Evolutionary conservation across 352 stramenopile species (phyloP).

Genomic region (Phytophthora podocarpi): DNA sequence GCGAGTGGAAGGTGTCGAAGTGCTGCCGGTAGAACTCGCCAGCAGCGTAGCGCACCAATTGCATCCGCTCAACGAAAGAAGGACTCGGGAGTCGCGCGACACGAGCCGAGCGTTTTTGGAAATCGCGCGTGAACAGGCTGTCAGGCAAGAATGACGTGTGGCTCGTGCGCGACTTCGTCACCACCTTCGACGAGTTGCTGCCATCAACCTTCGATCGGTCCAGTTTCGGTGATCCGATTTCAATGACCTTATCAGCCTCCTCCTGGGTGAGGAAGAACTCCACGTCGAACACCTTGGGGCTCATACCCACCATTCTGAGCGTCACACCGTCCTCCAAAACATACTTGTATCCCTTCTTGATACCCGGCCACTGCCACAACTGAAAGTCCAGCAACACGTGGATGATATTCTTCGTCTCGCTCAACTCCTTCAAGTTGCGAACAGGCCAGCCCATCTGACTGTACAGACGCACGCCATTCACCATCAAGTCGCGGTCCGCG

Average conservation of each 20-base stretch:
- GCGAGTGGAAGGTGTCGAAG: constrained; percentile 83
- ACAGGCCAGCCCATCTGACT: constrained; percentile 70
- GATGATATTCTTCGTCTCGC: constrained; percentile 60
- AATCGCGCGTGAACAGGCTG: constrained; percentile 71
- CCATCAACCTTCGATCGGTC: constrained; percentile 77
- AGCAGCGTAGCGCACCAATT: constrained; percentile 78
- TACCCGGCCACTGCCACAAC: constrained; percentile 84
- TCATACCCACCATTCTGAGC: constrained; percentile 70
- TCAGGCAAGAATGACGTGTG: constrained; percentile 83
- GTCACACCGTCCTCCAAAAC: constrained; percentile 69
- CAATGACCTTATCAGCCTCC: constrained; percentile 67
- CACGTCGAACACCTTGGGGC: constrained; percentile 80
- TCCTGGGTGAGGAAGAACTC: constrained; percentile 63
- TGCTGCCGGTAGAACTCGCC: constrained; percentile 88
- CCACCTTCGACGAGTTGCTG: constrained; percentile 63
- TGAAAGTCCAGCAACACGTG: constrained; percentile 86
- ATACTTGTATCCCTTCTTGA: constrained; percentile 80
- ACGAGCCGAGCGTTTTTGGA: constrained; percentile 61
- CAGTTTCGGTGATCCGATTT: constrained; percentile 50
- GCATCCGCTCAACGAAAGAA: constrained; percentile 69
- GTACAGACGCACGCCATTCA: constrained; percentile 77
- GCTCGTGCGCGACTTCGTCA: constrained; percentile 71
- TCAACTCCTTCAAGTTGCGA: constrained; percentile 52
- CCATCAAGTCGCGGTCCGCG: constrained; percentile 66
- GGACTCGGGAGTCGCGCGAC: constrained; percentile 74